Evolutionary conservation across 108 stramenopile genomes (phyloP).

Genomic region (Pseudonitzschia pungens): DNA sequence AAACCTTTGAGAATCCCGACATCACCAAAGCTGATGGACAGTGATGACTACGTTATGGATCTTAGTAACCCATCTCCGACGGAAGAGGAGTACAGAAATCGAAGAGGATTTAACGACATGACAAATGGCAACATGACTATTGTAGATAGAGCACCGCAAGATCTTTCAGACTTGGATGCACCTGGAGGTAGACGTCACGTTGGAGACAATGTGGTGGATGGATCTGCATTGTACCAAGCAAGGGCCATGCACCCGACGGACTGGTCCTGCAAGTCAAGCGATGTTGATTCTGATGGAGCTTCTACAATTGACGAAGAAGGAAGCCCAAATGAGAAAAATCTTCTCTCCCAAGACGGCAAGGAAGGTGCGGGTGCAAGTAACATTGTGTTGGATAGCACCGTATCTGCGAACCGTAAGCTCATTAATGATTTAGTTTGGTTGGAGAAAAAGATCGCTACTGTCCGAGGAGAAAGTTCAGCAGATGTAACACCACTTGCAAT

Average conservation of each 20-base stretch:
- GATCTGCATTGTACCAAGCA: constrained; percentile 49
- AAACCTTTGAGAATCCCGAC: not conserved
- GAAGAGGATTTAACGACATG: not conserved
- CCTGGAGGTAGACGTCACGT: constrained; percentile 45
- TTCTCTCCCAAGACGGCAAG: not conserved
- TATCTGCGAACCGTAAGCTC: constrained; percentile 43
- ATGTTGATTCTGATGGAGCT: constrained; percentile 29
- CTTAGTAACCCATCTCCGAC: constrained; percentile 32
- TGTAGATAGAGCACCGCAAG: constrained; percentile 11
- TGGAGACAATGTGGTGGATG: constrained; percentile 46
- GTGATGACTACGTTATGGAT: constrained; percentile 22
- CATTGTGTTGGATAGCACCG: not conserved
- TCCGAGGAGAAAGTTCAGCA: constrained; percentile 9
- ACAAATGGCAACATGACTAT: not conserved
- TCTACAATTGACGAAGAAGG: constrained; percentile 32
- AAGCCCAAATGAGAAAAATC: not conserved
- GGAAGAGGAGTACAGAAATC: not conserved
- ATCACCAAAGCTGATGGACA: constrained; percentile 2
- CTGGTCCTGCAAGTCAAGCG: constrained; percentile 41
- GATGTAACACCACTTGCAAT: constrained; percentile 1
- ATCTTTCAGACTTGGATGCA: not conserved
- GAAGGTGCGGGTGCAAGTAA: not conserved
- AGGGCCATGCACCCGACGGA: constrained; percentile 47
- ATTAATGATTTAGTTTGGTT: constrained; percentile 80
- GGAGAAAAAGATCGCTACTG: constrained; percentile 72